A percentile compares a stretch with the other conserved stretches of the same genome.
Conservation (phyloP, 139 green algal genomes). For the Chlorella sp. region DNA sequence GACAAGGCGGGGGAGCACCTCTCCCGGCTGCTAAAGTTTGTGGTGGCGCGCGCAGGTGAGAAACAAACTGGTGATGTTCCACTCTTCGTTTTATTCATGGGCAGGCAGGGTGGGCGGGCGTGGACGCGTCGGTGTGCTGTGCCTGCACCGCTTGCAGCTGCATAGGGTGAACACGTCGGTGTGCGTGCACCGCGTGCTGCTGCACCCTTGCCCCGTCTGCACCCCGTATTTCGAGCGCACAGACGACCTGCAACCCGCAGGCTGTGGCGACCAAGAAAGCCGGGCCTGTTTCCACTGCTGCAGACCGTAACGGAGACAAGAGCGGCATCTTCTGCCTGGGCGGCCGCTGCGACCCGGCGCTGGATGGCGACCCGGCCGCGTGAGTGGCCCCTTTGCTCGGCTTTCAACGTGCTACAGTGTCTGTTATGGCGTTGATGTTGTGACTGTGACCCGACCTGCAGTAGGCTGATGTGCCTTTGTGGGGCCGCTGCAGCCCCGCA, state of each 20-base stretch:
- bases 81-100: not conserved
- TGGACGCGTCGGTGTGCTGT: not conserved
- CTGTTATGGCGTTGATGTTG: too few relatives aligned
- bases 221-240: too few relatives aligned
- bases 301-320: slow-evolving; percentile 42
- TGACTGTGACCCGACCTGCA: too few relatives aligned
- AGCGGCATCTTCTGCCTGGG: slow-evolving; percentile 70
- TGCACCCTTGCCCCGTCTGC: too few relatives aligned
- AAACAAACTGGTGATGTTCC: not conserved
- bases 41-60: slow-evolving; percentile 53
- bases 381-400: slow-evolving; percentile 24
- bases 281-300: too few relatives aligned
- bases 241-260: too few relatives aligned
- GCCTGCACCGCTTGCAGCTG: not conserved
- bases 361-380: slow-evolving; percentile 62
- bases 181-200: too few relatives aligned
- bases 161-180: not conserved
- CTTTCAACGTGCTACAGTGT: too few relatives aligned
- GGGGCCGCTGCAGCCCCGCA: too few relatives aligned
- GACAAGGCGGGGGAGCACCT: slow-evolving; percentile 45
- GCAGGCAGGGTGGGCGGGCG: not conserved
- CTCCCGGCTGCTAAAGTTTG: slow-evolving; percentile 61
- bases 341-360: slow-evolving; percentile 58
- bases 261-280: too few relatives aligned
- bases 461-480: too few relatives aligned